phyloP scores from a whole-genome alignment of 1,139 yeast species.

The Kluyveromyces sp. region DNA sequence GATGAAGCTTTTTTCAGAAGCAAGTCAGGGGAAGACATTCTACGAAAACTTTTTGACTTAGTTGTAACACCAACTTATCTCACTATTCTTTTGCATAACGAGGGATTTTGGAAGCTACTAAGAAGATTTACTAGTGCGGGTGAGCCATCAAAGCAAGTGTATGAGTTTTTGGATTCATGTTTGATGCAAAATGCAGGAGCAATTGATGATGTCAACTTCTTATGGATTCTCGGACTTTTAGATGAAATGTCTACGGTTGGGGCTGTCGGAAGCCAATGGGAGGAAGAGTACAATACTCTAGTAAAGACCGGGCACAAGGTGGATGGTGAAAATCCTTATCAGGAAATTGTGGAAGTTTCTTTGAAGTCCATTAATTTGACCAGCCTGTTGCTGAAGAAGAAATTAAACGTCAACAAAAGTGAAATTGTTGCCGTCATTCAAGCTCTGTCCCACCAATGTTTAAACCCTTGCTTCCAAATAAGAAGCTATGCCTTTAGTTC shows the following conservation, averaged over 20 bases:
- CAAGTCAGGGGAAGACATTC: slow-evolving; percentile 43
- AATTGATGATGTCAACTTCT: slow-evolving; percentile 46
- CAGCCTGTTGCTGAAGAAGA: slow-evolving; percentile 37
- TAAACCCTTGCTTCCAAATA: slow-evolving; percentile 78
- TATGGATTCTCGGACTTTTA: slow-evolving; percentile 59
- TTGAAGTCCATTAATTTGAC: slow-evolving; percentile 59
- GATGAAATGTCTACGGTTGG: slow-evolving; percentile 83
- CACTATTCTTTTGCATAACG: slow-evolving; percentile 37
- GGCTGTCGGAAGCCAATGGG: slow-evolving; percentile 72
- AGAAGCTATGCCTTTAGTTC: slow-evolving; percentile 55
- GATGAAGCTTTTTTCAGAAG: slow-evolving; percentile 31
- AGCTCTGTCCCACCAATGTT: slow-evolving; percentile 81
- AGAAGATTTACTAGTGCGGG: slow-evolving; percentile 53
- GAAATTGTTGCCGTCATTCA: slow-evolving; percentile 55
- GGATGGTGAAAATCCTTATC: slow-evolving; percentile 43
- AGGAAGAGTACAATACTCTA: slow-evolving; percentile 48
- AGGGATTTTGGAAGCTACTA: slow-evolving; percentile 58
- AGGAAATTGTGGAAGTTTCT: slow-evolving; percentile 51
- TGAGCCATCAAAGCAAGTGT: slow-evolving; percentile 43
- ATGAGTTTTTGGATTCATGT: slow-evolving; percentile 43
- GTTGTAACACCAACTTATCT: slow-evolving; percentile 46
- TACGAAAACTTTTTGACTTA: slow-evolving; percentile 49
- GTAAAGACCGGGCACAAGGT: slow-evolving; percentile 39
- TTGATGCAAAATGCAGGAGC: slow-evolving; percentile 36
- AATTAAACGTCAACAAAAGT: slow-evolving; percentile 22